phyloP scores from a whole-genome alignment of 2,329 filamentous ascomycete species.

The Aspergillus hortae region DNA sequence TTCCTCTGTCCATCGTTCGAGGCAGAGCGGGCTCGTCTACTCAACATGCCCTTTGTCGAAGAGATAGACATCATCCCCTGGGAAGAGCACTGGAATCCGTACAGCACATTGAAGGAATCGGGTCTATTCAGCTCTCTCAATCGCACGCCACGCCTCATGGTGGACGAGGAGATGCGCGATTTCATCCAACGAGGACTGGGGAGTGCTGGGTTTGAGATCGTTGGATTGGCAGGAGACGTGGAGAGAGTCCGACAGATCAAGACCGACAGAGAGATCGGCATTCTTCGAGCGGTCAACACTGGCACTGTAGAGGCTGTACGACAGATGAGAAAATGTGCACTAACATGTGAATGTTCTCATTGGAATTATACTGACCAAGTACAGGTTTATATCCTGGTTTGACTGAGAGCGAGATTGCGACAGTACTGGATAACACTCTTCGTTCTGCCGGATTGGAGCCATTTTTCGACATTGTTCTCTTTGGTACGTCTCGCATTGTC shows the following conservation, averaged over 20 bases:
- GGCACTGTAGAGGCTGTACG: conserved; percentile 60
- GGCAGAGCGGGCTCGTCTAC: conserved; percentile 55
- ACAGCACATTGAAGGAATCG: conserved; percentile 50
- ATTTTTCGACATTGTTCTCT: conserved; percentile 64
- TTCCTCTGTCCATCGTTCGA: conserved; percentile 61
- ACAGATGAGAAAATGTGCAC: conserved; percentile 48
- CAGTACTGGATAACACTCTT: conserved; percentile 55
- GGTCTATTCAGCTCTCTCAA: conserved; percentile 33
- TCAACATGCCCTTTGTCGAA: conserved; percentile 55
- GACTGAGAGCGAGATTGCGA: conserved; percentile 56
- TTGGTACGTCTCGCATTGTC: conserved; percentile 33
- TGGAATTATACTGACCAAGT: conserved; percentile 10
- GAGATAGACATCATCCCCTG: conserved; percentile 55
- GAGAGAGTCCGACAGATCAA: conserved; percentile 60
- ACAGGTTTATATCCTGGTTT: conserved; percentile 54
- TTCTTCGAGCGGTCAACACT: conserved; percentile 60
- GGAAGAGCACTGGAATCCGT: conserved; percentile 65
- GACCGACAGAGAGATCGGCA: conserved; percentile 53
- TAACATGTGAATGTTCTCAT: background rate
- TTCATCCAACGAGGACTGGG: conserved; percentile 58
- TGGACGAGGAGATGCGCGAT: conserved; percentile 63
- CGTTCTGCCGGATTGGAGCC: conserved; percentile 52
- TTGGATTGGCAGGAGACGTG: conserved; percentile 52
- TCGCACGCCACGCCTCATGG: conserved; percentile 49
- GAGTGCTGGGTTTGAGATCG: conserved; percentile 53